Evolutionary conservation across 768 basidiomycete genomes (phyloP).

Genomic region (Mycena leptocephala): DNA sequence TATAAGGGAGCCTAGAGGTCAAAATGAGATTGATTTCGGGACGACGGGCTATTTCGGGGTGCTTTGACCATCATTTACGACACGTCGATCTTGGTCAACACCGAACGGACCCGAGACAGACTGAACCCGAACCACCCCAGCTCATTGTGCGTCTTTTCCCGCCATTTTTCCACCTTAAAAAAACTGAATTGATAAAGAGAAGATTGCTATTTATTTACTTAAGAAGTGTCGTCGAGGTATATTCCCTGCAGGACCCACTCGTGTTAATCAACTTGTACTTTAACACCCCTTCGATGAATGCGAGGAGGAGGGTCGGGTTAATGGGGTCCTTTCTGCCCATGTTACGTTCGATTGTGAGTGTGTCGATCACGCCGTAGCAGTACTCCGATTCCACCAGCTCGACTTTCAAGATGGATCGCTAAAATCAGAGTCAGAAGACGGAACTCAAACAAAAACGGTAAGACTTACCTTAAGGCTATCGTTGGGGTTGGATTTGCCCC

Average conservation of each 20-base stretch:
- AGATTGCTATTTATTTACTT: slow-evolving; percentile 21
- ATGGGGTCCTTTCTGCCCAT: slow-evolving; percentile 34
- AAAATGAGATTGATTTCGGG: too few species aligned
- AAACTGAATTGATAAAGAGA: background rate
- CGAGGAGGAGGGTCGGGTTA: slow-evolving; percentile 54
- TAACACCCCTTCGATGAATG: slow-evolving; percentile 58
- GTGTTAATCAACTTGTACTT: slow-evolving; percentile 55
- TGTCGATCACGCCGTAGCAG: slow-evolving; percentile 52
- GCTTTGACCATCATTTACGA: too few species aligned
- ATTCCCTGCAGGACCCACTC: slow-evolving; percentile 48
- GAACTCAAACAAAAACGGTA: too few species aligned
- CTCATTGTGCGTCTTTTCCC: too few species aligned
- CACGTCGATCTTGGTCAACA: too few species aligned
- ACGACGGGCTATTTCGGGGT: too few species aligned
- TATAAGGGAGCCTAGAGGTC: too few species aligned
- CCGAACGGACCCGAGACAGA: too few species aligned
- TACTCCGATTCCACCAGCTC: slow-evolving; percentile 54
- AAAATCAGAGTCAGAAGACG: background rate
- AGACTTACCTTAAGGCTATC: slow-evolving; percentile 49
- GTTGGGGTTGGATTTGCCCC: slow-evolving; percentile 49
- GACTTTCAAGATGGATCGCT: slow-evolving; percentile 52
- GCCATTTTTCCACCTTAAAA: too few species aligned
- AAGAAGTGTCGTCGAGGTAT: slow-evolving; percentile 45
- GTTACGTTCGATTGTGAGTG: slow-evolving; percentile 50
- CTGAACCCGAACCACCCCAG: too few species aligned